Evolutionary conservation across 495 filamentous ascomycete species (phyloP), one percentile per base, ranked within the genome.

Genomic region (Aspergillus kassunensis): DNA sequence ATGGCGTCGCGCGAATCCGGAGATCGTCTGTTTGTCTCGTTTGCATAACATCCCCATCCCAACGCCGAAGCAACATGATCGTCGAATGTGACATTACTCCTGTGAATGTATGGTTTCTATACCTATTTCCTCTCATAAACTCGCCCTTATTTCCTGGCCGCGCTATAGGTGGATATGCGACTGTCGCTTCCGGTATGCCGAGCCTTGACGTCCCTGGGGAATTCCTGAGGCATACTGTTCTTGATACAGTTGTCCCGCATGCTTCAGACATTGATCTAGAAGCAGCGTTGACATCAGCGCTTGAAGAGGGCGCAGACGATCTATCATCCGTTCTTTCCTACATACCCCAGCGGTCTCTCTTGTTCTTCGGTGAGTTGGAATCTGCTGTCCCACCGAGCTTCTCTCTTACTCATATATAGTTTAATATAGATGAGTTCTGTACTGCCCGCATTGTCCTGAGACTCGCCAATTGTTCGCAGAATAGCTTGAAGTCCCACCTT

Each of bases 191-290:
- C 63, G 60, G 60, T 56, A 76, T 76, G 73, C 60, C 67, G 56
- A 65, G 67, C 25, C 59, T 67, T 51, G 68, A 73, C 31, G 56
- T 71, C 31, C 68, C 70, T 53, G 68, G 71, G 53, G 80, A 87
- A 53, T 84, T 92, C 60, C 73, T 86, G 49, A 80, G 90, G 51
- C 74, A 81, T 69, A 86, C 89, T 13, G 79, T 86, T 37, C 73
- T 97, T 21, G 84, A 86, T 49, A 89, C 91, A 31, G 74, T 96
- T 48, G 79, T 95, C 25, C 91, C 91, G 20, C 74, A 85, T 52
- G 77, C 80, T 27, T 83, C 88, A 34, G 61, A 80, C 33, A 75
- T 90, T 54, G 72, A 84, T 58, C 73, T 91, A 33, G 80, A 88
- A 54, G 75, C 81, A 23, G 72, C 75, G 21, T 66, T 90, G 50